Evolutionary conservation across 805 yeast genomes (phyloP).

Genomic region (Schwanniomyces vanrijiae): DNA sequence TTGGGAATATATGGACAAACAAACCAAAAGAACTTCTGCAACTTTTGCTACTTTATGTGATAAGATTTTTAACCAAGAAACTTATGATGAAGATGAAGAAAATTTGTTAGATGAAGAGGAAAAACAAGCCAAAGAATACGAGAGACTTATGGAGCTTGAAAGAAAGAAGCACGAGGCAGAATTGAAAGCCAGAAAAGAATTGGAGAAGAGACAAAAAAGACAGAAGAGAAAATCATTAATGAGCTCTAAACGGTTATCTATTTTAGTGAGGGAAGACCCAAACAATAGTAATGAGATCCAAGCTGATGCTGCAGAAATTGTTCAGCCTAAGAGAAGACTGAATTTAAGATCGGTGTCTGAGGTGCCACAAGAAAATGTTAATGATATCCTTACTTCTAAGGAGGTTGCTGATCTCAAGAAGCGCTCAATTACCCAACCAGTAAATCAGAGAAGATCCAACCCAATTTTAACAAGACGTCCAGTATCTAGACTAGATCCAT

Average conservation of each 20-base stretch:
- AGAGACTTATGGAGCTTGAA: conserved; percentile 46
- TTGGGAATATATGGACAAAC: conserved; percentile 70
- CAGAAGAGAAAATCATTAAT: conserved; percentile 41
- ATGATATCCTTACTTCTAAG: conserved; percentile 41
- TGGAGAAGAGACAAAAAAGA: conserved; percentile 45
- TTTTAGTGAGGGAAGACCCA: conserved; percentile 34
- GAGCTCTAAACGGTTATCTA: conserved; percentile 36
- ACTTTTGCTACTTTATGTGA: conserved; percentile 79
- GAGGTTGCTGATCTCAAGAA: conserved; percentile 46
- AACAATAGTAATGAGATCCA: conserved; percentile 22
- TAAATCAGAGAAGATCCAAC: conserved; percentile 28
- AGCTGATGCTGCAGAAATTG: conserved; percentile 26
- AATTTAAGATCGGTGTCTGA: conserved; percentile 39
- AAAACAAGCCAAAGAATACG: conserved; percentile 43
- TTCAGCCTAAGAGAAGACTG: conserved; percentile 36
- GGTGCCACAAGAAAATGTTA: conserved; percentile 17
- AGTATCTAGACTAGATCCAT: conserved; percentile 56
- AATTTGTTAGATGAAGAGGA: conserved; percentile 43
- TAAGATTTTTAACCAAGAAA: conserved; percentile 70
- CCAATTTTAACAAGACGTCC: conserved; percentile 53
- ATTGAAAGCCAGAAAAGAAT: conserved; percentile 43
- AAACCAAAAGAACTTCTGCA: conserved; percentile 72
- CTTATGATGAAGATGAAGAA: conserved; percentile 49
- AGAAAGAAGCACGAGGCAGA: conserved; percentile 54
- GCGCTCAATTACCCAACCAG: conserved; percentile 48